A percentile compares a stretch with the other conserved stretches of the same genome.
Conservation (phyloP, 805 yeast species). For the Ogataea paraovalis region DNA sequence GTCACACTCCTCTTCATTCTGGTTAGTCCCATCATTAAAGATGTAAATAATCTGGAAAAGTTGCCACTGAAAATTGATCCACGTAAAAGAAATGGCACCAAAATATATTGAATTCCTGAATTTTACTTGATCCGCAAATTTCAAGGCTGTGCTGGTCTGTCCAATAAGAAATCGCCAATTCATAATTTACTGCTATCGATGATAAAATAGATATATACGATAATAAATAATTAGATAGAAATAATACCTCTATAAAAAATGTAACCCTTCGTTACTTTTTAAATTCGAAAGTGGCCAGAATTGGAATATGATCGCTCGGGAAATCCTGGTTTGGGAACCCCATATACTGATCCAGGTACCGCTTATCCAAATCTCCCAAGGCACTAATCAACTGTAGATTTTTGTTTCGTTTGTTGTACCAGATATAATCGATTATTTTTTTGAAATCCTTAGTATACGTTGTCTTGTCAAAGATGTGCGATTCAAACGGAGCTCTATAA, state of each 20-base stretch:
- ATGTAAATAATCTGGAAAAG: no score
- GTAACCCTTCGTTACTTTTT: background rate
- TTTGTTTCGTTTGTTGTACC: constrained; percentile 38
- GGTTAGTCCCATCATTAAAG: background rate
- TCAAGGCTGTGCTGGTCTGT: background rate
- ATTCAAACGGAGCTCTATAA: constrained; percentile 23
- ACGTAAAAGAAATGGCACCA: no score
- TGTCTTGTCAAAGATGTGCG: constrained; percentile 28
- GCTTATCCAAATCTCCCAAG: constrained; percentile 46
- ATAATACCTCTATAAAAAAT: background rate
- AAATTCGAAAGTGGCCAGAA: constrained; percentile 25
- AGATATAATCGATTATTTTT: constrained; percentile 55
- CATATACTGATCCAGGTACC: constrained; percentile 28
- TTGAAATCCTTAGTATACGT: constrained; percentile 48
- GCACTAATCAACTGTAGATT: constrained; percentile 39
- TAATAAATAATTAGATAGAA: background rate
- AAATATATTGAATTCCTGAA: no score
- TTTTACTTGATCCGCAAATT: no score
- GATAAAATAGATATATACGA: background rate
- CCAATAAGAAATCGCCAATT: background rate
- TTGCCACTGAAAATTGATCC: no score
- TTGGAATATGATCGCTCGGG: constrained; percentile 48
- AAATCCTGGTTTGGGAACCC: constrained; percentile 55
- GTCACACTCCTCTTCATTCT: background rate
- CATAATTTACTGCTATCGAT: background rate